Evolutionary conservation across 371 early-diverging fungal species (phyloP), one percentile per base, ranked within the genome.

Genomic region (Basidiobolus meristosporus): DNA sequence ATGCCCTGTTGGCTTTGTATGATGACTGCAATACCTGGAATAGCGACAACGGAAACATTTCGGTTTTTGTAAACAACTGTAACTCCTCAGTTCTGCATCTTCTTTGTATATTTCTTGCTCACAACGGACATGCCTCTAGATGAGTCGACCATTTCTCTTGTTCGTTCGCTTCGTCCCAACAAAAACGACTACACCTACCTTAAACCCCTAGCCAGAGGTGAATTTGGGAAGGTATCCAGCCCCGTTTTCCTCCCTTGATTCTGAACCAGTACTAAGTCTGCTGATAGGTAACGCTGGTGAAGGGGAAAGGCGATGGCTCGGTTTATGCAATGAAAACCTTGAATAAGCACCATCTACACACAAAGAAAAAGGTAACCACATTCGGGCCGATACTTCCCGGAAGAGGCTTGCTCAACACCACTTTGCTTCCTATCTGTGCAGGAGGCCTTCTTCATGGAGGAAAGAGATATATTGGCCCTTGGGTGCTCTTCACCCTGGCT

Each of bases 261-360:
- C 16, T 49, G 6, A 56, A 43, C 19, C 7, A 12, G 17, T 15
- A 18, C 19, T 39, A 3, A 22, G 1, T 33, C 15, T 36, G 3
- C 11, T 31, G 20, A 7, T 43, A 73, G 71, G 81, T 86, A 11
- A 70, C 73, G 40, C 63, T 88, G 29, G 87, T 88, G 1, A 56
- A 68, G 20, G 66, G 66, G 35, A 82, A 76, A 37, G 47, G 57
- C 18, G 74, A 81, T 46, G 59, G 66, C 14, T 59, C 69, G 22
- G 67, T 88, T 9, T 98, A 92, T 56, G 98, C 98, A 2, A 84
- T 97, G 87, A 98, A 98, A 52, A 77, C 77, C 6, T 68, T 93
- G 19, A 77, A 78, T 44, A 98, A 98, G 60, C 58, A 68, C 30
- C 77, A 81, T 35, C 60, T 93, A 10, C 58, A 88, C 22, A 74